Evolutionary conservation across 2,329 filamentous ascomycete genomes (phyloP), one percentile per base, ranked within the genome.

Genomic region (Trichophyton rubrum): DNA sequence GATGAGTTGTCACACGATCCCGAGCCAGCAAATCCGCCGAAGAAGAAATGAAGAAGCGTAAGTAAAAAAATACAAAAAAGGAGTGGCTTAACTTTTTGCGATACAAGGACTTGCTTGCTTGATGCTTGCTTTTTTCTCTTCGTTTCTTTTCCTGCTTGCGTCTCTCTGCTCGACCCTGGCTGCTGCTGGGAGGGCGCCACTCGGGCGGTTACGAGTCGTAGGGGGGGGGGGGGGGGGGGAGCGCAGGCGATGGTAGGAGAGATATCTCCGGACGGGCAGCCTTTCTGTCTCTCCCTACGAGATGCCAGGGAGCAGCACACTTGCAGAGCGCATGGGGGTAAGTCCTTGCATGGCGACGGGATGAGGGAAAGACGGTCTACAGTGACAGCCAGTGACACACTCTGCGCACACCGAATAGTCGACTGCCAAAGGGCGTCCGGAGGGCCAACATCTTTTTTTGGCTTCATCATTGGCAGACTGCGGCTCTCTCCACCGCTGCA

Each of bases 1-100:
- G 49, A 53, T 53, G 49, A 53, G 49, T 53, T 53, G 49, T 53
- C 49, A 53, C 49, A 53, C 49, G 49, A 53, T 53, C 45, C 45
- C 17, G 24, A 8, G 17, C 17, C 9, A 22, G 45, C n/a, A n/a
- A 45, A 45, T 41, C 38, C 15, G 38, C 38, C 38, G 43, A 47
- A 47, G 20, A 47, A 47, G 43, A 47, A 47, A 47, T 17, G 20
- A 51, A 27, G 24, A 27, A 27, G 24, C 24, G 24, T 27, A 27
- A 27, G 3, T 30, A 7, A 30, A 24, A 30, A 30, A 53, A 27
- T 8, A 17, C 22, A 33, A 53, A 53, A 33, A 33, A 9, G 45
- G 11, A 49, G 24, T 30, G 17, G 17, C n/a, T 20, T 22, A 13
- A 9, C 24, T 53, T 53, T 53, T 51, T 20, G 20, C 49, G 22